Evolutionary conservation across 2,329 filamentous ascomycete genomes (phyloP).

Genomic region (Cephalotrichum gorgonifer): DNA sequence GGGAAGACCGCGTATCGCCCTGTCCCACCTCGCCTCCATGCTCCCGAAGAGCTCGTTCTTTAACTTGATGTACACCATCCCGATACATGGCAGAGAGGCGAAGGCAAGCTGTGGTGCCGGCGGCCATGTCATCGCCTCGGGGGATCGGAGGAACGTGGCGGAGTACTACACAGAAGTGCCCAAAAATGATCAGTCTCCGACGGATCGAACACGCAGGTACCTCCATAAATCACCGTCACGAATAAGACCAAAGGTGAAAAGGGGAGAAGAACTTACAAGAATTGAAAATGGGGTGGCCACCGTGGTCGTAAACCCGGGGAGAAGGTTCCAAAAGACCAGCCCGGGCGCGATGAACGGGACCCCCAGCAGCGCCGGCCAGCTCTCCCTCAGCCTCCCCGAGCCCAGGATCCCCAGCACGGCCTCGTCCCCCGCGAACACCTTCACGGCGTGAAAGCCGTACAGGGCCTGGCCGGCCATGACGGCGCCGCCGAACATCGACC

Average conservation of each 20-base stretch:
- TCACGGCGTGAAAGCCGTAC: conserved; percentile 41
- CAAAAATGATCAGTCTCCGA: conserved; percentile 13
- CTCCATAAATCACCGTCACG: too few relatives aligned
- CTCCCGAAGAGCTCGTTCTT: conserved; percentile 34
- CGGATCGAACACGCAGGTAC: not conserved
- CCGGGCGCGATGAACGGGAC: conserved; percentile 34
- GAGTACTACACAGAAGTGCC: conserved; percentile 36
- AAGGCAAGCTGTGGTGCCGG: conserved; percentile 42
- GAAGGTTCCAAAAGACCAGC: conserved; percentile 1
- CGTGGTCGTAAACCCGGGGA: not conserved
- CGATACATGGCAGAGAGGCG: conserved; percentile 35
- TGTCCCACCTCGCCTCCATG: conserved; percentile 38
- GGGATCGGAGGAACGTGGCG: conserved; percentile 31
- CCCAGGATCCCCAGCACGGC: conserved; percentile 30
- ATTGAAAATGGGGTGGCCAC: conserved; percentile 2
- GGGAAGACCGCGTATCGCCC: conserved; percentile 28
- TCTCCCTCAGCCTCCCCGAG: conserved; percentile 12
- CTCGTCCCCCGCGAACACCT: conserved; percentile 40
- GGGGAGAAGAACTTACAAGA: not conserved
- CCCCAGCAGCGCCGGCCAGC: conserved; percentile 14
- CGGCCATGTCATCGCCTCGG: conserved; percentile 39
- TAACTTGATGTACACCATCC: conserved; percentile 32
- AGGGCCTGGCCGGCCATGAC: conserved; percentile 39
- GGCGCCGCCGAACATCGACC: conserved; percentile 32
- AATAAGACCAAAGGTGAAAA: not conserved